Evolutionary conservation across 2,329 filamentous ascomycete genomes (phyloP), one percentile per base, ranked within the genome.

Genomic region (Aspergillus nomiae): DNA sequence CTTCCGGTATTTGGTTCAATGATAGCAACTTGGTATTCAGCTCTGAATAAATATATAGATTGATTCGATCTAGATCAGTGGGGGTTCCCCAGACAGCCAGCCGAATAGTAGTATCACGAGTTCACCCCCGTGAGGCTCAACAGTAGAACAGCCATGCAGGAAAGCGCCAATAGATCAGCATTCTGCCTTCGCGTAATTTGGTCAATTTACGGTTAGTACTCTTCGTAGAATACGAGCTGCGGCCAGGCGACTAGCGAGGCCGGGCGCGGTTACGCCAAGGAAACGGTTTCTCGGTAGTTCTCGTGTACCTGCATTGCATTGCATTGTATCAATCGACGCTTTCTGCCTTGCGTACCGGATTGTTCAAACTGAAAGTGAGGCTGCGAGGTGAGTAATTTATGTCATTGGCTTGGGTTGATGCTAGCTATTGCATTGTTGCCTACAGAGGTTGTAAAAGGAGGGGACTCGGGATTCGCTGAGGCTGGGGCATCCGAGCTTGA

Each of bases 141-240:
- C 3, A 7, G 48, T 32, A 51, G 28, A 51, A 32, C 28, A 51
- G 14, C 28, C 32, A 38, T 55, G 32, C 32, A 38, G 3, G 24
- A 55, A 5, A 21, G 5, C 11, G 16, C n/a, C 30, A 12, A 55
- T 24, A 26, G 51, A 38, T 54, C 51, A 54, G 51, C 30, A 26
- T 32, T 55, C 51, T 21, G 51, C 51, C 51, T 55, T 55, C 51
- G 51, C 51, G 30, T 36, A 24, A 36, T 55, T 14, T 55, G 51
- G 51, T 21, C 32, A n/a, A 9, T 55, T 55, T 55, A 14, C 36
- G 51, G 30, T 55, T 55, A 55, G 51, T 21, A 16, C 32, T 26
- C 26, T 55, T 38, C n/a, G 34, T 11, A 26, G 51, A 38, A 55
- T 55, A 55, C 51, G 51, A 55, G 51, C 51, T 55, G 51, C 34